Evolutionary conservation across 2,329 filamentous ascomycete species (phyloP), one percentile per base, ranked within the genome.

Genomic region (Aspergillus felis): DNA sequence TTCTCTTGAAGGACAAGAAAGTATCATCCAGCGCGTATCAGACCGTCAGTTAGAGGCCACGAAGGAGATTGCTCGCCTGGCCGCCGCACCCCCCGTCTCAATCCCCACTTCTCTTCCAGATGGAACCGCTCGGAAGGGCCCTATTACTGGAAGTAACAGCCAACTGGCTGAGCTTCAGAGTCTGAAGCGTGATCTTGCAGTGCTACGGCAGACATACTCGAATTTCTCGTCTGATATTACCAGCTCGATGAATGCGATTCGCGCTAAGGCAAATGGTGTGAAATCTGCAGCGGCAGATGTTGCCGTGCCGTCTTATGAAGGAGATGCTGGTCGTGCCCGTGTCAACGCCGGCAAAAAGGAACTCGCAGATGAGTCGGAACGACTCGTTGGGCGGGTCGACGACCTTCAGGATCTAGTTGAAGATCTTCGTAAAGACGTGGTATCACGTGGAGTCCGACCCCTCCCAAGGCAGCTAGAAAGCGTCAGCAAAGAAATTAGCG

Each of bases 331-430:
- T 35, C 89, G 92, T 63, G 82, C 86, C 8, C 94, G 97, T 68
- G 91, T 99, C 64, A 88, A 89, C 64, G 84, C 82, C 38, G 93
- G 93, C 51, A 95, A 96, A 73, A 96, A 96, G 76, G 84, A 87
- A 58, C 85, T 99, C 59, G 90, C 88, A 52, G 82, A 88, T 27
- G 93, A 97, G 71, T 96, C 91, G 0, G 93, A 97, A 73, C 88
- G 87, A 61, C 87, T 99, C 56, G 92, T 99, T 64, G 88, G 86
- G 65, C 89, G 91, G 69, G 94, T 99, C 10, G 94, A 99, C 71
- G 93, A 97, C 69, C 83, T 99, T n/a, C 94, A 97, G 76, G 94
- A 99, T 73, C 81, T 94, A 55, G 91, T 99, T 22, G 94, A 99
- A 74, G 94, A 99, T 71, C 83, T 99, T 47, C 91, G 94, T 60